These are phyloP conservation scores for Candida tammaniensis DNA, from an alignment of 805 yeast genomes.

Conservation along the genomic window DNA sequence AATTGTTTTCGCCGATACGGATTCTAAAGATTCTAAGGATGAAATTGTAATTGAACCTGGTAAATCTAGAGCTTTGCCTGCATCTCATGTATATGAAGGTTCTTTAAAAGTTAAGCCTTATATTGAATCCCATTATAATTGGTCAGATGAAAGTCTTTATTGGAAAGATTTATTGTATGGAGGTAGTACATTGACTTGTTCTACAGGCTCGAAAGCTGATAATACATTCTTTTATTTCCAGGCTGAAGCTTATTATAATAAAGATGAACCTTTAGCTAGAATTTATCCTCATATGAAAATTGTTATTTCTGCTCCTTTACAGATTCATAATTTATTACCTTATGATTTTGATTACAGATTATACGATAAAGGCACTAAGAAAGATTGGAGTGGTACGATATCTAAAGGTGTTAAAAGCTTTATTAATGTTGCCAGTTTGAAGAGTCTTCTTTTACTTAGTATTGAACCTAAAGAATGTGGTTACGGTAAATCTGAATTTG, in stretches of 20 bases:
- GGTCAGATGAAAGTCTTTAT: constrained; percentile 61
- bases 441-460: constrained; percentile 67
- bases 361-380: constrained; percentile 68
- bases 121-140: constrained; percentile 49
- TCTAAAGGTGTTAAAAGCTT: constrained; percentile 65
- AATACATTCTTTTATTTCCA: constrained; percentile 62
- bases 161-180: constrained; percentile 63
- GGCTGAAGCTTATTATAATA: constrained; percentile 62
- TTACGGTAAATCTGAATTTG: constrained; percentile 65
- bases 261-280: constrained; percentile 65
- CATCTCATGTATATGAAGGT: constrained; percentile 61
- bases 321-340: constrained; percentile 81
- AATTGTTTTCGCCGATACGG: constrained; percentile 32
- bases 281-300: constrained; percentile 84
- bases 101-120: constrained; percentile 62
- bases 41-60: constrained; percentile 50
- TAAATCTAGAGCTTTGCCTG: constrained; percentile 64
- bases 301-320: constrained; percentile 78
- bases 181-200: constrained; percentile 61
- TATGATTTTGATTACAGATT: constrained; percentile 72
- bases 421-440: constrained; percentile 76
- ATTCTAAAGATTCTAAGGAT: constrained; percentile 9
- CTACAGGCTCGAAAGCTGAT: constrained; percentile 35
- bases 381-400: constrained; percentile 64
- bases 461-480: constrained; percentile 64